Evolutionary conservation across 768 basidiomycete genomes (phyloP), one percentile per base, ranked within the genome.

Genomic region (Suillus subluteus): DNA sequence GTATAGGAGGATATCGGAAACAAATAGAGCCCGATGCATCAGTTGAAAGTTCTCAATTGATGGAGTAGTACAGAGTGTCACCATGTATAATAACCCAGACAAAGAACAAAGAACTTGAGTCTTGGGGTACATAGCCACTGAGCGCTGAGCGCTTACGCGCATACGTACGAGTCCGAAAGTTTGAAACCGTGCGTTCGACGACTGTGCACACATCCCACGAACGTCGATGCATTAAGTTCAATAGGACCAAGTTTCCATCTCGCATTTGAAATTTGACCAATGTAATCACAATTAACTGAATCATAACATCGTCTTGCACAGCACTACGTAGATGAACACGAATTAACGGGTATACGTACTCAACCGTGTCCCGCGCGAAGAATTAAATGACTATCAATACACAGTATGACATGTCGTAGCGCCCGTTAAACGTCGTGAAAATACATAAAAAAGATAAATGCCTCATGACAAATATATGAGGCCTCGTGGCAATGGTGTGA

Each of bases 311-410:
- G 11, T 59, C 23, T 41, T 61, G 38, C 26, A 30, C 12, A 43
- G 40, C 41, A 61, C 40, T 63, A 37, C 48, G 44, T 59, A 63
- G 9, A 37, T 37, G 62, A 55, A 15, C 21, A 16, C 32, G 62
- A 61, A 63, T 59, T 59, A 55, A 32, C 26, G 35, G 40, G 32
- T 18, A 61, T 18, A 21, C 11, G 38, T 35, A 63, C 38, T 50
- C 62, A 50, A 50, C 23, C 26, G 23, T 5, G 26, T 21, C 4
- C 38, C 18, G 62, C 18, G 62, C 32, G 23, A 40, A 66, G 55
- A 23, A 65, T n/a, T 43, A 50, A 21, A 41, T n/a, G 68, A 67
- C 68, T 71, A 72, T 68, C n/a, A 69, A 75, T 76, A 75, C 74
- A 73, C 74, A 72, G 74, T 76, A 75, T 69, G 70, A 65, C 73